Conservation (phyloP, 78 protist species). For the Dictyostelium firmibasis region DNA sequence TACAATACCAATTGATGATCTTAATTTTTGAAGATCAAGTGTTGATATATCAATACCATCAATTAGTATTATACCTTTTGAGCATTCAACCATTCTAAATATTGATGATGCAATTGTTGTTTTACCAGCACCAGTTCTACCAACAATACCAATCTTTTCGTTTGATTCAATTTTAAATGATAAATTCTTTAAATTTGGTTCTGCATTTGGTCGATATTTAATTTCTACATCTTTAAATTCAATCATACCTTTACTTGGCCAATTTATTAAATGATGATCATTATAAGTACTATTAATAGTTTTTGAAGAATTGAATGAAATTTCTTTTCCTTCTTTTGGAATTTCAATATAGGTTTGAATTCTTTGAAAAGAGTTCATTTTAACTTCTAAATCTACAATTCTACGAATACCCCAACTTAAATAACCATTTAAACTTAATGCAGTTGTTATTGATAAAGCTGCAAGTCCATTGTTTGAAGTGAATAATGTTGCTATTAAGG, state of each 20-base stretch:
- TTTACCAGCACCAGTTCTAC: constrained; percentile 93
- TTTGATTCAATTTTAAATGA: not conserved
- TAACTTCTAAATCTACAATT: constrained; percentile 81
- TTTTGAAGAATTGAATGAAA: too few relatives aligned
- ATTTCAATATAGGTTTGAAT: constrained; percentile 11
- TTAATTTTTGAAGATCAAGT: constrained; percentile 52
- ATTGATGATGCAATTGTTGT: constrained; percentile 73
- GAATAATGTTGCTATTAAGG: constrained; percentile 6
- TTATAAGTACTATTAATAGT: too few relatives aligned
- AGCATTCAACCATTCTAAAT: constrained; percentile 77
- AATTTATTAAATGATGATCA: not conserved
- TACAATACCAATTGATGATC: constrained; percentile 86
- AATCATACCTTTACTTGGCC: constrained; percentile 84
- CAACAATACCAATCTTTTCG: constrained; percentile 91
- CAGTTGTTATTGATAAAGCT: constrained; percentile 78
- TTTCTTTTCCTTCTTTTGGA: constrained; percentile 35
- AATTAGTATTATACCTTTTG: constrained; percentile 61
- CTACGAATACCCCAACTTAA: constrained; percentile 29
- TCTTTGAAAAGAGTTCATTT: constrained; percentile 80
- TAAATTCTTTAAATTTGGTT: constrained; percentile 77
- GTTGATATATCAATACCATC: constrained; percentile 81
- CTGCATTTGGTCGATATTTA: constrained; percentile 79
- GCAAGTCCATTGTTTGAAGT: constrained; percentile 62
- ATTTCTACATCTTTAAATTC: constrained; percentile 70
- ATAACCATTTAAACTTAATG: constrained; percentile 37